Conservation (phyloP, 2,329 filamentous ascomycete genomes). For the Albifimbria verrucaria region DNA sequence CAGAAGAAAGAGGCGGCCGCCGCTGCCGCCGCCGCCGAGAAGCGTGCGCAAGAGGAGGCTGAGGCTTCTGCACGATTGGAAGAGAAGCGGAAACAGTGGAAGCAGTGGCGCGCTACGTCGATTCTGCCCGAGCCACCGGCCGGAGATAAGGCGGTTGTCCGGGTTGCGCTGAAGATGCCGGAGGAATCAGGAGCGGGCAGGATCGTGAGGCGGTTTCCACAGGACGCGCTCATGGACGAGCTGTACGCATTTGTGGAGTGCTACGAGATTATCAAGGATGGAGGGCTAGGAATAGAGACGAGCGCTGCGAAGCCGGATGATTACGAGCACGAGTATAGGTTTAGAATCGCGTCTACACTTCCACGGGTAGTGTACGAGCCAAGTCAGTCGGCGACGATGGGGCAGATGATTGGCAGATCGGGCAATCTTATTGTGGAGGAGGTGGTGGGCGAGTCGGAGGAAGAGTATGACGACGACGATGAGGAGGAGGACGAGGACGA, state of each 20-base stretch:
- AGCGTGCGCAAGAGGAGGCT: slow-evolving; percentile 56
- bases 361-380: slow-evolving; percentile 78
- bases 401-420: slow-evolving; percentile 72
- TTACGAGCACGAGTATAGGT: slow-evolving; percentile 81
- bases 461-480: slow-evolving; percentile 22
- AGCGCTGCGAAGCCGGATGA: slow-evolving; percentile 49
- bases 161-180: slow-evolving; percentile 66
- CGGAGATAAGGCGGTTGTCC: slow-evolving; percentile 64
- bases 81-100: slow-evolving; percentile 63
- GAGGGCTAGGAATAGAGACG: slow-evolving; percentile 12
- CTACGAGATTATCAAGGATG: slow-evolving; percentile 60
- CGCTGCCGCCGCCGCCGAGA: slow-evolving; percentile 64
- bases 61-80: slow-evolving; percentile 54
- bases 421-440: slow-evolving; percentile 88
- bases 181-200: slow-evolving; percentile 61
- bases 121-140: slow-evolving; percentile 66
- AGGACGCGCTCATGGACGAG: slow-evolving; percentile 74
- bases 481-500: slow-evolving; percentile 18
- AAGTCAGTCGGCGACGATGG: slow-evolving; percentile 61
- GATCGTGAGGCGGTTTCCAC: slow-evolving; percentile 71
- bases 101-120: slow-evolving; percentile 68
- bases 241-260: slow-evolving; percentile 97
- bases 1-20: slow-evolving; percentile 73
- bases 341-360: slow-evolving; percentile 80
- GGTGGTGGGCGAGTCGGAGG: slow-evolving; percentile 31